These are phyloP conservation scores for Avena eriantha DNA, from an alignment of 176 grass and related monocot genomes.

Conservation along the genomic window DNA sequence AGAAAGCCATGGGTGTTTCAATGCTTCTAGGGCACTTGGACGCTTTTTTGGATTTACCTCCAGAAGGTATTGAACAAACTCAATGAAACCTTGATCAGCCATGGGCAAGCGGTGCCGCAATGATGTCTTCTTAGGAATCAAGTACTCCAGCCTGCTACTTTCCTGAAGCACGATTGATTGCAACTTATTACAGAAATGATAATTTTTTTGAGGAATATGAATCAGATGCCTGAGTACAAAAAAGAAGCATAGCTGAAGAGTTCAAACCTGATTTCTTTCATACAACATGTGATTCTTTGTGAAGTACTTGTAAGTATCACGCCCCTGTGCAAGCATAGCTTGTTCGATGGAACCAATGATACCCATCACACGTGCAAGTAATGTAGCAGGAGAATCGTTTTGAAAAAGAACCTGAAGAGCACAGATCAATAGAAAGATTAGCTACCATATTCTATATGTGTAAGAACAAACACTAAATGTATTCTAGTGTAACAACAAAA, in stretches of 20 bases:
- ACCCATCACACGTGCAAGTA: constrained; percentile 91
- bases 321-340: constrained; percentile 96
- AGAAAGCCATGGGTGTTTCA: constrained; percentile 99
- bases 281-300: constrained; percentile 99
- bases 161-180: constrained; percentile 67
- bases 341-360: constrained; percentile 93
- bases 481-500: constrained; percentile 12
- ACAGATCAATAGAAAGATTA: constrained; percentile 27
- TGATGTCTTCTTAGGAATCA: constrained; percentile 95
- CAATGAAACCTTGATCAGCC: constrained; percentile 95
- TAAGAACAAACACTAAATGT: background rate
- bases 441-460: background rate
- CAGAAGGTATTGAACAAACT: constrained; percentile 86
- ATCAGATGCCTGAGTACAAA: background rate
- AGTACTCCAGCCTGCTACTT: constrained; percentile 87
- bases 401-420: constrained; percentile 87
- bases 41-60: constrained; percentile 96
- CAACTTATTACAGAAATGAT: constrained; percentile 22
- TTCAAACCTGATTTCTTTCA: constrained; percentile 95
- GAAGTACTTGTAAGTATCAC: constrained; percentile 97
- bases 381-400: constrained; percentile 98
- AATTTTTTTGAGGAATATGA: background rate
- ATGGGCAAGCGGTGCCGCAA: constrained; percentile 81
- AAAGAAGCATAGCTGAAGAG: constrained; percentile 6
- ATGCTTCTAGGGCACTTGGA: constrained; percentile 80